phyloP scores from a whole-genome alignment of 164 flowering plant species.

The Chloranthus sessilifolius region DNA sequence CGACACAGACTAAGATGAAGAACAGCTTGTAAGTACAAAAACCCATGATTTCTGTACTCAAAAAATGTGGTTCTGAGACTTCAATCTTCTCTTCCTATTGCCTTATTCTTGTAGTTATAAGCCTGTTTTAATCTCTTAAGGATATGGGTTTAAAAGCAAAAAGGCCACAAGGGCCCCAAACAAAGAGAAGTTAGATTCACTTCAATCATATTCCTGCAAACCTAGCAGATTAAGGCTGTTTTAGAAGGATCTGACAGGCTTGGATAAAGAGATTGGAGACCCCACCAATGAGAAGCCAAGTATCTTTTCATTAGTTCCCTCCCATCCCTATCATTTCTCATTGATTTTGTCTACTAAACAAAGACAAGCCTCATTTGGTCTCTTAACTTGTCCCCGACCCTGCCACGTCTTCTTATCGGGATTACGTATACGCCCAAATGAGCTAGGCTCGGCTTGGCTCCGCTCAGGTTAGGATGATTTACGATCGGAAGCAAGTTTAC shows the following conservation, averaged over 20 bases:
- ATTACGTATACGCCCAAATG: slow-evolving; percentile 19
- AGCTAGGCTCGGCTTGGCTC: no score
- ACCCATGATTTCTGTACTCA: slow-evolving; percentile 30
- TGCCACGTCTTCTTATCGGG: slow-evolving; percentile 29
- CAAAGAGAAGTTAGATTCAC: slow-evolving; percentile 49
- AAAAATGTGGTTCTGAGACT: slow-evolving; percentile 17
- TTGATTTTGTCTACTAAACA: slow-evolving; percentile 42
- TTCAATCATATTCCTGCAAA: slow-evolving; percentile 67
- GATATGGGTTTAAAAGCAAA: slow-evolving; percentile 42
- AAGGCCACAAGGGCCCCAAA: slow-evolving; percentile 40
- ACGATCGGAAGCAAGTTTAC: no score
- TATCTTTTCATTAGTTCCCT: slow-evolving; percentile 48
- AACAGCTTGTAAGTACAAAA: slow-evolving; percentile 26
- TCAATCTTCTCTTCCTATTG: slow-evolving; percentile 24
- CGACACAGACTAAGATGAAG: slow-evolving; percentile 41
- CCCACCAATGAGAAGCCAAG: slow-evolving; percentile 71
- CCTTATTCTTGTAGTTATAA: slow-evolving; percentile 41
- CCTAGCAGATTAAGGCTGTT: slow-evolving; percentile 59
- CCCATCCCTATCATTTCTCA: slow-evolving; percentile 33
- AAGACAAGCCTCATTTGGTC: slow-evolving; percentile 22
- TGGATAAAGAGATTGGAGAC: slow-evolving; percentile 60
- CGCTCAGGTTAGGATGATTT: no score
- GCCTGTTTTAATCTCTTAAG: slow-evolving; percentile 23
- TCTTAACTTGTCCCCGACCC: slow-evolving; percentile 10
- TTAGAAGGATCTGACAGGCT: slow-evolving; percentile 57